Conservation (phyloP, 1,284 basidiomycete species). For the Schizophyllum amplum region DNA sequence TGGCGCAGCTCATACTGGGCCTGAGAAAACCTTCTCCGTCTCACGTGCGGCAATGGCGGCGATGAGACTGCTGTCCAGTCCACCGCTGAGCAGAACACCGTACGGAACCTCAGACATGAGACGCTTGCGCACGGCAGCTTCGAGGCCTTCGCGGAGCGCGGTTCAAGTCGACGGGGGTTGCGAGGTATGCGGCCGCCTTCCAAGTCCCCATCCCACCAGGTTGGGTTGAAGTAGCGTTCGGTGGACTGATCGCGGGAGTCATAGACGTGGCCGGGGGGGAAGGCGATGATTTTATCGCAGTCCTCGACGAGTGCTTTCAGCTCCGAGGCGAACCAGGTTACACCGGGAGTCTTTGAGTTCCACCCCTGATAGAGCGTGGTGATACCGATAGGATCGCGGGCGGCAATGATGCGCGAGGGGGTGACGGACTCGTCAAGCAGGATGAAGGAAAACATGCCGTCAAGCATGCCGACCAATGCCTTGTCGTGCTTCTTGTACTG, state of each 20-base stretch:
- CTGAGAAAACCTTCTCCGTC: constrained; percentile 85
- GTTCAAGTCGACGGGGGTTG: constrained; percentile 62
- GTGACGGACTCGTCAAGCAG: constrained; percentile 89
- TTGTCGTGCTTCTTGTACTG: constrained; percentile 84
- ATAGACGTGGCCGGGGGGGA: constrained; percentile 96
- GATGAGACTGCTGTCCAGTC: constrained; percentile 94
- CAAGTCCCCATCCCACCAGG: constrained; percentile 78
- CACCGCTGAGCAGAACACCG: constrained; percentile 93
- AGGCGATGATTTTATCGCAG: constrained; percentile 91
- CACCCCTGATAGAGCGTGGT: constrained; percentile 98
- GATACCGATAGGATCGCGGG: constrained; percentile 96
- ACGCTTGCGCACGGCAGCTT: constrained; percentile 90
- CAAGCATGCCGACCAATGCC: constrained; percentile 73
- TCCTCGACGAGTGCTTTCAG: constrained; percentile 90
- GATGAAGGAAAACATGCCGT: constrained; percentile 99
- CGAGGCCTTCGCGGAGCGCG: constrained; percentile 74
- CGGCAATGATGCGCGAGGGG: constrained; percentile 88
- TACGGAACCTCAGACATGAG: constrained; percentile 99
- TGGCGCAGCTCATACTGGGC: constrained; percentile 71
- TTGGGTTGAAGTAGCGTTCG: constrained; percentile 77
- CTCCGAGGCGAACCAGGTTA: constrained; percentile 92
- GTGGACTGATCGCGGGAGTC: constrained; percentile 76
- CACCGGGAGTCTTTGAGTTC: constrained; percentile 79
- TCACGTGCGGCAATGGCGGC: constrained; percentile 96
- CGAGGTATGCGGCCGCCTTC: constrained; percentile 60